These are phyloP conservation scores for Oldenlandia corymbosa DNA, from an alignment of 257 asterid genomes.

Conservation along the genomic window DNA sequence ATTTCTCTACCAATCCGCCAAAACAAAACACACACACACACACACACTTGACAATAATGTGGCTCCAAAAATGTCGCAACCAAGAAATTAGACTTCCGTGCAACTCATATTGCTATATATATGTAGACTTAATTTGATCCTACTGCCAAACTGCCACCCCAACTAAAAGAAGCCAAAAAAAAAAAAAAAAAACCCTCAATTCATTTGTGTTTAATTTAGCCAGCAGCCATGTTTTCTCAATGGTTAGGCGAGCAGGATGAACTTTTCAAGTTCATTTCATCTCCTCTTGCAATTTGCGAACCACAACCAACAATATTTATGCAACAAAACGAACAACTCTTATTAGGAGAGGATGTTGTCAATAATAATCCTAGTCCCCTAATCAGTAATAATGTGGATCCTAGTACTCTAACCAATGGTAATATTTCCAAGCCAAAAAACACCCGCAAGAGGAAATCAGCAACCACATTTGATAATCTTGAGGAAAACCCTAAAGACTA, in stretches of 20 bases:
- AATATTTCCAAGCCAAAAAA: background rate
- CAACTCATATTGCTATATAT: background rate
- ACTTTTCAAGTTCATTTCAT: conserved; percentile 11
- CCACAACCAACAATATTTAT: background rate
- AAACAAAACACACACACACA: too few relatives aligned
- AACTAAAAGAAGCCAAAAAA: too few relatives aligned
- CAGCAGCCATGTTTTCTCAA: conserved; percentile 16
- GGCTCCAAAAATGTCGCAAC: background rate
- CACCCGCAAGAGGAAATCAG: conserved; percentile 4
- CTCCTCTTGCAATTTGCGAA: background rate
- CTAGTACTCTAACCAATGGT: background rate
- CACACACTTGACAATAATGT: background rate
- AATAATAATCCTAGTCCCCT: background rate
- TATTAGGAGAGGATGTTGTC: background rate
- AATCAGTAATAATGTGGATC: background rate
- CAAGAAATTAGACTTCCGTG: too few relatives aligned
- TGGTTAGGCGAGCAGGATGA: conserved; percentile 18
- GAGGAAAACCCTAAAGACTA: conserved; percentile 5
- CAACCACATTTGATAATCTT: background rate
- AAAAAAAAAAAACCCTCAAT: background rate
- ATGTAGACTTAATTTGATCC: too few relatives aligned
- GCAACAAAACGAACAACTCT: background rate
- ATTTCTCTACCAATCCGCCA: conserved; percentile 2
- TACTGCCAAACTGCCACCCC: too few relatives aligned
- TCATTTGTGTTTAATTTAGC: background rate